Base-by-base conservation (phyloP, 2,329 filamentous ascomycete species). In the Ceratocystis alfenasii region DNA sequence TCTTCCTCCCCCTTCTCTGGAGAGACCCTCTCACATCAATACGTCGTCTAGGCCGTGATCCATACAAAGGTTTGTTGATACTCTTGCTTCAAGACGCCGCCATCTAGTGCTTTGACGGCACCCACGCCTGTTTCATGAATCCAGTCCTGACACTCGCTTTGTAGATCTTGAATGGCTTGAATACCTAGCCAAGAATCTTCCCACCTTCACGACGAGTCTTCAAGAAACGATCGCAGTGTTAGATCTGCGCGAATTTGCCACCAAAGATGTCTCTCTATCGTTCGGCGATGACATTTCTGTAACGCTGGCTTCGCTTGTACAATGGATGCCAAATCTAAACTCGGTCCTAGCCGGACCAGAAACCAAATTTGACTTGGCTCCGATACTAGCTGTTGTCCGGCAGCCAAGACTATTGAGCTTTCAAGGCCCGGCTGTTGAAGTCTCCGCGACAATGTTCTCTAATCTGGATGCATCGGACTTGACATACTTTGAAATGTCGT, bases 1-100 rank as follows among this genome's bases (percentile, higher is more conserved):
- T 77, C 22, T 84, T 85, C 70, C 78, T 78, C 3, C 79, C 80
- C 22, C 77, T 75, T 3, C 72, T 84, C 20, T 85, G 82, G 82
- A 74, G 74, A 68, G 78, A 83, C 70, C 75, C 81, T 10, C 70
- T 83, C 20, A 70, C 73, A 20, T 71, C 75, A 1, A 74, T 75
- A 28, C 74, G 76, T 68, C 71, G 68, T 1, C 72, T 77, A 7
- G 77, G 77, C 5, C 70, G 80, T 28, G 75, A 78, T 66, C 76
- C 77, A 12, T 76, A 75, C 69, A 73, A 79, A 71, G 79, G 80
- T 81, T 20, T 17, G 57, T 57, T n/a, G 10, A 41, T 30, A 50
- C 33, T 20, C 10, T 22, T 28, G 2, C 55, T 41, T 41, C 10
- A 15, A 41, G 36, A 41, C 12, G 10, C 36, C 36, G 3, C 36